Evolutionary conservation across 257 asterid genomes (phyloP).

Genomic region (Solanum sejunctum): DNA sequence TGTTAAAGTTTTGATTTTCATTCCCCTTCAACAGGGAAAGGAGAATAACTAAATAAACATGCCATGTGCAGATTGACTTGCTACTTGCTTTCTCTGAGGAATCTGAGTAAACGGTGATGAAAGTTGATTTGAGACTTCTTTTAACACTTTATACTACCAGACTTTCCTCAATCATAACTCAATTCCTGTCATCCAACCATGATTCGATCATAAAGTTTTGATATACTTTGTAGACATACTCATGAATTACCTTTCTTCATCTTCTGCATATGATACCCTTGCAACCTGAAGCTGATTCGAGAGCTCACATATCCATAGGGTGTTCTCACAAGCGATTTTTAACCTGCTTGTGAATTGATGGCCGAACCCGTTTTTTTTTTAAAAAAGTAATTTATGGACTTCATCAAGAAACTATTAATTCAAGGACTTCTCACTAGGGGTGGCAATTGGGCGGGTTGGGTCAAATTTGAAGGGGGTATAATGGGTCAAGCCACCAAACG

Average conservation of each 20-base stretch:
- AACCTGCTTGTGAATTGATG: neutral
- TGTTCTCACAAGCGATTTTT: neutral
- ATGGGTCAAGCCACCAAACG: too few species aligned
- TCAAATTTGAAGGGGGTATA: too few species aligned
- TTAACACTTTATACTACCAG: neutral
- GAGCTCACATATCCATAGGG: neutral
- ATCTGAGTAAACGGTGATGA: neutral
- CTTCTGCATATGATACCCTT: neutral
- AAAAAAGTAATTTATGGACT: neutral
- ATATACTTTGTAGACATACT: neutral
- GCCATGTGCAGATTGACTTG: neutral
- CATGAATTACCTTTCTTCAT: neutral
- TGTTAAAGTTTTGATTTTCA: neutral
- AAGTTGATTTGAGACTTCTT: neutral
- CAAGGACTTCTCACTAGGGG: neutral
- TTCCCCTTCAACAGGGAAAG: neutral
- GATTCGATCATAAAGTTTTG: too few species aligned
- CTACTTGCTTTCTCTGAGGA: neutral
- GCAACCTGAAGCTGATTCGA: neutral
- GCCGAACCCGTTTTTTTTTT: neutral
- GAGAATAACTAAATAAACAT: neutral
- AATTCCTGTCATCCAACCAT: too few species aligned
- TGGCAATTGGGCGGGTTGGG: too few species aligned
- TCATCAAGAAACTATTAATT: neutral
- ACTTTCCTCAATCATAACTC: neutral